Evolutionary conservation across 2,329 filamentous ascomycete species (phyloP).

Genomic region (Cladosporium sp.): DNA sequence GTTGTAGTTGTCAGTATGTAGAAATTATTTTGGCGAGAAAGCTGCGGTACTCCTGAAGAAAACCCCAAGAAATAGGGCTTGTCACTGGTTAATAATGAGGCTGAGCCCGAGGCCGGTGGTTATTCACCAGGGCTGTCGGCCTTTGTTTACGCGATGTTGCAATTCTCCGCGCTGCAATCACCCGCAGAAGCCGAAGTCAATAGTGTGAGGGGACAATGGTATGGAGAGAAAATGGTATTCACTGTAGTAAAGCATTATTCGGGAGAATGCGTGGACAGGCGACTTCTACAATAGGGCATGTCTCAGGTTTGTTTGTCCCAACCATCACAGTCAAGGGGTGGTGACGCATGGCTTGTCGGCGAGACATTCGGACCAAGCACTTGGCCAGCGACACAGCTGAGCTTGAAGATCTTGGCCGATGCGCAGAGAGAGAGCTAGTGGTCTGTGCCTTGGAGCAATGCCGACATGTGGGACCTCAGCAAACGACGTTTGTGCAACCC

Average conservation of each 20-base stretch:
- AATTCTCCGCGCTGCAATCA: constrained; percentile 1
- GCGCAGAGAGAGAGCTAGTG: background rate
- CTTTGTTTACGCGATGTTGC: constrained; percentile 5
- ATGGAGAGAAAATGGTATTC: too few relatives aligned
- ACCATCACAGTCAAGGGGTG: background rate
- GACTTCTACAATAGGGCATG: background rate
- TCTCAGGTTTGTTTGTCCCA: background rate
- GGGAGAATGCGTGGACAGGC: too few relatives aligned
- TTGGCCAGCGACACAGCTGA: constrained; percentile 1
- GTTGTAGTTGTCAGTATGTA: background rate
- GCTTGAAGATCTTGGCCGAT: constrained; percentile 10
- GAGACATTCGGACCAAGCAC: constrained; percentile 6
- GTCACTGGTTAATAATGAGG: background rate
- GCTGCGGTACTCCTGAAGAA: background rate
- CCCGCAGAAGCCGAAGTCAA: constrained; percentile 1
- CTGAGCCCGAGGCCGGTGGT: background rate
- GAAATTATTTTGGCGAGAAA: background rate
- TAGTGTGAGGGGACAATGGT: background rate
- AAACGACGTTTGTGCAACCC: background rate
- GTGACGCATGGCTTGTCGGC: constrained; percentile 5
- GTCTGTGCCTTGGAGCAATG: background rate
- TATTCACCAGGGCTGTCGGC: background rate
- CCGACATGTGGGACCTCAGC: background rate
- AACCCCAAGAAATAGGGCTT: background rate
- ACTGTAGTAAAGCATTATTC: too few relatives aligned